Base-by-base conservation (phyloP, 2,329 filamentous ascomycete genomes). In the Setomelanomma holmii region DNA sequence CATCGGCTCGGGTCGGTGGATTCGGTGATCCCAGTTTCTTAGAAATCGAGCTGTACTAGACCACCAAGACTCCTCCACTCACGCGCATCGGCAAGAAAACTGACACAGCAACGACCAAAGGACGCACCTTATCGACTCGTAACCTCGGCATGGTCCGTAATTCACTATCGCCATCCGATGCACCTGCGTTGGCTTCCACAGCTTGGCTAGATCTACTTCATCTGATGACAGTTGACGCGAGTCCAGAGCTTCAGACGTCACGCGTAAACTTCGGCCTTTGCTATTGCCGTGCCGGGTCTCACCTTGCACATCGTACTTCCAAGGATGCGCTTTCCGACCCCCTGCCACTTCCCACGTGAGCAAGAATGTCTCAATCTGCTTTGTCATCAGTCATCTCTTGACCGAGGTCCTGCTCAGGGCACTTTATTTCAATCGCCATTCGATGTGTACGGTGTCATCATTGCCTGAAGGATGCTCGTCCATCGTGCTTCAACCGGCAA, bases 11-110 rank as follows among this genome's bases (percentile, higher is more conserved):
- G 42, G 43, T 38, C 45, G 39, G 44, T 51, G 16, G 36, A 41
- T 20, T 7, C 41, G 38, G 45, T 36, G 40, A 54, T 47, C 48
- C 55, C 23, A 50, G 50, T 52, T 45, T 61, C 62, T 65, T 64
- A 57, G 54, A 60, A 60, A 66, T 66, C 60, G 40, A 54, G 50
- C 38, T 49, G 55, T 58, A 56, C 60, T 63, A 63, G 60, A 57
- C 58, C 55, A 49, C 40, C 60, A 59, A 63, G 60, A 57, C 58
- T 56, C 53, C 36, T 43, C 47, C 40, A 51, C 53, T 49, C 42
- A 45, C 51, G 38, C 39, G 23, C 47, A 39, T 34, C 45, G 30
- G 24, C 46, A 50, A 27, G 23, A n/a, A 43, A 42, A 36, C 51
- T 58, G 60, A 56, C 60, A 56, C 56, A 36, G 45, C 14, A 35